Conservation (phyloP, 2,329 filamentous ascomycete species). For the Monosporascus sp. region DNA sequence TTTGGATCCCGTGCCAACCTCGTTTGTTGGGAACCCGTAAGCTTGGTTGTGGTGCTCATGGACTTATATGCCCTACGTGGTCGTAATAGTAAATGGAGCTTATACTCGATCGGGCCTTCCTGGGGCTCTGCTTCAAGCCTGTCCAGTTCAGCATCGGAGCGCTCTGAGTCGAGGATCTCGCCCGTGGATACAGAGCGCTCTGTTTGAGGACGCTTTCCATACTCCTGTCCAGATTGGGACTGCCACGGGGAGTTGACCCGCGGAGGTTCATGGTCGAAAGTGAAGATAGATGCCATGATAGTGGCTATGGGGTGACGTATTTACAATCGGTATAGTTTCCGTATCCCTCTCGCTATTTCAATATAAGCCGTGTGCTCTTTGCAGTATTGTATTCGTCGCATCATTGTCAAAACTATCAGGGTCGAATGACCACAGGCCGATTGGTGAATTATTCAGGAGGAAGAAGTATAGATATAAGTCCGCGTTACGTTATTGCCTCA, state of each 20-base stretch:
- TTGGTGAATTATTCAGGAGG: background rate
- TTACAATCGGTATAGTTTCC: constrained; percentile 11
- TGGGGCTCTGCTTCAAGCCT: constrained; percentile 87
- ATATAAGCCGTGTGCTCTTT: constrained; percentile 7
- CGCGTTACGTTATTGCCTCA: background rate
- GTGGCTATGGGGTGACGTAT: background rate
- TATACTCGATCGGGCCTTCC: constrained; percentile 93
- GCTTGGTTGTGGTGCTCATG: constrained; percentile 56
- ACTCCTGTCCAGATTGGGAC: constrained; percentile 63
- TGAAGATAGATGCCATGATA: constrained; percentile 89
- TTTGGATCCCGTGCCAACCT: constrained; percentile 22
- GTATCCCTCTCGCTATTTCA: background rate
- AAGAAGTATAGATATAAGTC: background rate
- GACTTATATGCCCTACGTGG: constrained; percentile 68
- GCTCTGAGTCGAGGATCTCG: constrained; percentile 21
- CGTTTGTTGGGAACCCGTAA: constrained; percentile 27
- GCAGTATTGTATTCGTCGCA: constrained; percentile 30
- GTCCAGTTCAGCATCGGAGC: constrained; percentile 38
- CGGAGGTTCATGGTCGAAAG: constrained; percentile 83
- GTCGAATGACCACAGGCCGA: constrained; percentile 9
- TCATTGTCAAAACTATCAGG: constrained; percentile 34
- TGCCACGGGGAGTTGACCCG: constrained; percentile 90
- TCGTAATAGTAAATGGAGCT: constrained; percentile 81
- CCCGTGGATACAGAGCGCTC: constrained; percentile 29
- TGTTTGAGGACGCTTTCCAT: constrained; percentile 28